Base-by-base conservation (phyloP, 441 rosid species). In the Breynia disticha region DNA sequence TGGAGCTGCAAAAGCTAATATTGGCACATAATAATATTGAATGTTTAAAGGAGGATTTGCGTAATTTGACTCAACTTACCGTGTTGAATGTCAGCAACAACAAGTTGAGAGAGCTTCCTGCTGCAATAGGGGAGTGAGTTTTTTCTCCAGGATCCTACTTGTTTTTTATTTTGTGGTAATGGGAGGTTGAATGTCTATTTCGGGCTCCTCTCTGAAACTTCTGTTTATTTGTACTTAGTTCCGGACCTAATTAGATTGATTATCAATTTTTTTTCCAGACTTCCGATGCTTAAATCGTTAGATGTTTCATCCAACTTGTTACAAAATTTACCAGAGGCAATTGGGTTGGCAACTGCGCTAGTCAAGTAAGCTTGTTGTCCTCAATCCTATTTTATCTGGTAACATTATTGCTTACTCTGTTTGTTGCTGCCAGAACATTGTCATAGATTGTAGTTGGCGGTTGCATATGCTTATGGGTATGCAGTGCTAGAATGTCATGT, bases 1-100 rank as follows among this genome's bases (percentile, higher is more conserved):
- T 87, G 72, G 97, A 90, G 70, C 73, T 90, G 19, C 95, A 79
- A 56, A 90, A 87, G 81, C 68, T 90, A 51, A 87, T 90, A 54
- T 76, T 90, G 76, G 97, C 97, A 51, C 96, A 91, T 66, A 91
- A 91, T 57, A 67, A 66, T 16, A 85, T 91, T 42, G 94, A 87
- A 59, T 60, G 56, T 18, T 66, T 91, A 41, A 87, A 66, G 62
- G 98, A 91, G 51, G 98, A 87, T 46, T 63, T 91, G 35, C 74
- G 81, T 62, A 82, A 78, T 67, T 81, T 91, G 61, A 56, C 85
- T 16, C 71, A 70, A 50, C 78, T 87, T 53, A 70, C 75, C 32
- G 94, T 87, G 52, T 58, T 91, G 54, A 91, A 91, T 76, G 76
- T 91, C 44, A 87, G 91, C 73, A 83, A 86, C 54, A 91, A 91